phyloP scores from a whole-genome alignment of 805 yeast genomes.

The Diddensiella caesifluorescens region DNA sequence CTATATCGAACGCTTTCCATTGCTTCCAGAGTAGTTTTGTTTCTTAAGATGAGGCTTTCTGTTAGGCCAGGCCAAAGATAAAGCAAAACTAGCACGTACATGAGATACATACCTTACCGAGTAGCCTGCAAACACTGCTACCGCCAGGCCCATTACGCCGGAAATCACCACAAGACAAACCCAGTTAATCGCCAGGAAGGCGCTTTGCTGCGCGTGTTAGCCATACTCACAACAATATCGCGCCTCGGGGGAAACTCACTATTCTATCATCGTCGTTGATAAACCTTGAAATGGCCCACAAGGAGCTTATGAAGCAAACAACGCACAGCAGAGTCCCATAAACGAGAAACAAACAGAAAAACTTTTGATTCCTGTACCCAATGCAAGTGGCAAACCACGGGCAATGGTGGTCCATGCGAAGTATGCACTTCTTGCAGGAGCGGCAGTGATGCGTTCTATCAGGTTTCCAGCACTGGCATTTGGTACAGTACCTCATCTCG shows the following conservation, averaged over 20 bases:
- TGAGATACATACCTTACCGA: slow-evolving; percentile 24
- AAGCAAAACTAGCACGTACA: not conserved
- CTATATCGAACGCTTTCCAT: slow-evolving; percentile 36
- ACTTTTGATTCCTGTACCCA: slow-evolving; percentile 76
- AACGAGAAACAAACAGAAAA: slow-evolving; percentile 65
- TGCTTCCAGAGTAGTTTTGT: slow-evolving; percentile 78
- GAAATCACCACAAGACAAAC: slow-evolving; percentile 56
- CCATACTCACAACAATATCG: too few relatives aligned
- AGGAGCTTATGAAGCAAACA: slow-evolving; percentile 38
- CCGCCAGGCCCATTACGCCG: slow-evolving; percentile 49
- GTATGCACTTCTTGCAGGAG: slow-evolving; percentile 35
- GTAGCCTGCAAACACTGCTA: slow-evolving; percentile 52
- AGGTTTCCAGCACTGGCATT: slow-evolving; percentile 40
- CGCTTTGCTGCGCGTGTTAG: too few relatives aligned
- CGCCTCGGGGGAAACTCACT: not conserved
- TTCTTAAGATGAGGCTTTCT: slow-evolving; percentile 45
- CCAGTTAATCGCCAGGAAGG: slow-evolving; percentile 50
- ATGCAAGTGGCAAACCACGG: slow-evolving; percentile 93
- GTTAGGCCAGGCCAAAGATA: slow-evolving; percentile 46
- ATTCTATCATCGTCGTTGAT: slow-evolving; percentile 23
- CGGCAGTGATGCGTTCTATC: slow-evolving; percentile 42
- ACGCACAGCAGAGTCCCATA: slow-evolving; percentile 48
- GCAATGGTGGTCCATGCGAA: slow-evolving; percentile 61
- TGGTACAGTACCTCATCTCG: slow-evolving; percentile 35
- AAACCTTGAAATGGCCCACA: slow-evolving; percentile 18